These are phyloP conservation scores for Citrus unshiu DNA, from an alignment of 345 rosid genomes.

Conservation along the genomic window DNA sequence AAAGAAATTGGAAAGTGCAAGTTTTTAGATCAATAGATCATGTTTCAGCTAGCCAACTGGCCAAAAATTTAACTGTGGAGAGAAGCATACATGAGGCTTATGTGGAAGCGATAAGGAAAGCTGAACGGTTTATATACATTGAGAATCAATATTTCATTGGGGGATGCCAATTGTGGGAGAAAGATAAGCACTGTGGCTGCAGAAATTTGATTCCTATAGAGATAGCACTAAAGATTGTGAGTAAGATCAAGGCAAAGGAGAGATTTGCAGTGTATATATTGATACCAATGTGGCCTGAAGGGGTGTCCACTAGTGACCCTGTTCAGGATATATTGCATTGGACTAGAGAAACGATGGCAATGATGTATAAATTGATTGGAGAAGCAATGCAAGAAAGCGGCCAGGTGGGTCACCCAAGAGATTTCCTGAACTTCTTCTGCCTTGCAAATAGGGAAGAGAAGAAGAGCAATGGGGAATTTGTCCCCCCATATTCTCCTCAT, in stretches of 20 bases:
- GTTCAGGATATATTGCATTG: slow-evolving; percentile 91
- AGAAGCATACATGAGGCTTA: slow-evolving; percentile 79
- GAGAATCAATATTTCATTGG: slow-evolving; percentile 92
- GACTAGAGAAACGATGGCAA: slow-evolving; percentile 77
- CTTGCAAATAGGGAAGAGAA: slow-evolving; percentile 82
- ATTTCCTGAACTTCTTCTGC: slow-evolving; percentile 83
- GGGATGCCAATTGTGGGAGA: slow-evolving; percentile 73
- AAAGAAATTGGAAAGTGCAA: slow-evolving; percentile 70
- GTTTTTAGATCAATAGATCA: slow-evolving; percentile 76
- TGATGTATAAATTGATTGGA: slow-evolving; percentile 77
- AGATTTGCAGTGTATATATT: slow-evolving; percentile 74
- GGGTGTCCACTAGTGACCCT: slow-evolving; percentile 69
- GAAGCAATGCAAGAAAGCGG: slow-evolving; percentile 60
- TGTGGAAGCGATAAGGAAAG: slow-evolving; percentile 66
- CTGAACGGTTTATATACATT: slow-evolving; percentile 76
- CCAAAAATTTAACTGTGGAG: slow-evolving; percentile 47
- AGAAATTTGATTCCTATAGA: slow-evolving; percentile 77
- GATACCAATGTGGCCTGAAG: slow-evolving; percentile 99
- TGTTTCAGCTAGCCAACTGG: slow-evolving; percentile 48
- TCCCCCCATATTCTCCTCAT: slow-evolving; percentile 52
- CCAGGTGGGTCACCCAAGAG: slow-evolving; percentile 53
- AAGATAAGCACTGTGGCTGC: slow-evolving; percentile 61
- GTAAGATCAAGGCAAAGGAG: slow-evolving; percentile 55
- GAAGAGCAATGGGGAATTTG: slow-evolving; percentile 48
- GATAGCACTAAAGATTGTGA: slow-evolving; percentile 66